Evolutionary conservation across 768 basidiomycete genomes (phyloP), one percentile per base, ranked within the genome.

Genomic region (Cystobasidiopsis lactophilus): DNA sequence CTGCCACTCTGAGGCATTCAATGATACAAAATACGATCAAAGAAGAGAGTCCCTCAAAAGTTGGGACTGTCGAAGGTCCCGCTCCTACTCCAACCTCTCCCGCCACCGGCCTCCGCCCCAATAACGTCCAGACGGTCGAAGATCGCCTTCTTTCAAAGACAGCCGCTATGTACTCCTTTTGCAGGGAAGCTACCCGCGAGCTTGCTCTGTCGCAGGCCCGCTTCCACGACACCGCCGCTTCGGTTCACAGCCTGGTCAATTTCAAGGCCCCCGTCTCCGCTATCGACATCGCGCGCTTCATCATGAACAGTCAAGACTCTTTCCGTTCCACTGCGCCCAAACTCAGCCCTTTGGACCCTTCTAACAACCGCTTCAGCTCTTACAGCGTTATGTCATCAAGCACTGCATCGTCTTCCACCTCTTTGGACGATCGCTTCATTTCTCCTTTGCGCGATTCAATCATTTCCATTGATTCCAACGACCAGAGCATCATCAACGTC

Each of bases 221-320:
- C 9, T 47, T 26, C 30, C 45, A 13, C 23, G 45, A 47, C 30
- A 47, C 45, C 16, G 14, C 23, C 23, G 23, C 23, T 13, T 47
- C 45, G 11, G 10, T 30, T 9, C 23, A 23, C 10, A 26, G 16
- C 23, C 4, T 47, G 16, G 23, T 43, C 14, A 16, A 47, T 29
- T 47, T 23, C 23, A 47, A 23, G 10, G 24, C 23, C 7, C 45
- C 45, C 14, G n/a, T 16, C 10, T 13, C 23, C 16, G 45, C 24
- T n/a, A 11, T 47, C 23, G 45, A 47, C 23, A 47, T 47, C n/a
- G 45, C 45, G 23, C 45, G 45, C 45, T 47, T 47, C 45, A 29
- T 47, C n/a, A 13, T 47, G 21, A 29, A 23, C 14, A 26, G 23
- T 27, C 45, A 47, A 27, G 45, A 47, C 45, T 4, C 23, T 47